Base-by-base conservation (phyloP, 768 basidiomycete species). In the Cubamyces sp. region DNA sequence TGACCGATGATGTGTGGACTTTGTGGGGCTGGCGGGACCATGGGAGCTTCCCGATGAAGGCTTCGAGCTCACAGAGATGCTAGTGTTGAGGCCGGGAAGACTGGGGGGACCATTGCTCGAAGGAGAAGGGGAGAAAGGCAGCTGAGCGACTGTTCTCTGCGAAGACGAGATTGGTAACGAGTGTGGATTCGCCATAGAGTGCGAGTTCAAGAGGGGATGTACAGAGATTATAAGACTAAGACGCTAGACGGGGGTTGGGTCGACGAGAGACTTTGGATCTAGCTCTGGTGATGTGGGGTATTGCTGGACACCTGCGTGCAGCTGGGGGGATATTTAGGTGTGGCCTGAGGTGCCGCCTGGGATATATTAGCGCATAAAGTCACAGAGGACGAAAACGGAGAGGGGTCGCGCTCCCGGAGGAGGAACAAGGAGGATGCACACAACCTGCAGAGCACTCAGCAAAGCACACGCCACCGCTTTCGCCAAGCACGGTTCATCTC, bases 131-230 rank as follows among this genome's bases (percentile, higher is more conserved):
- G 69, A 61, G 62, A 71, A 71, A 1, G 70, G 72, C 40, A 71
- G 67, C 58, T 69, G 66, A 23, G 66, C 52, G 28, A 64, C 66
- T 43, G 69, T 60, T 39, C 68, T 64, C 49, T 66, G 64, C 30
- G 69, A 67, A 57, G 54, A 39, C 40, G 69, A 52, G 42, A 43
- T 45, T 16, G 69, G 66, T 71, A 74, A 71, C 6, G 71, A 74
- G 54, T 69, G 71, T 73, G 71, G 51, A 28, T 65, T 68, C 55
- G 70, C 65, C 73, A 74, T 73, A 53, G 59, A 45, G 61, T 25
- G 47, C 45, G 47, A 48, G 50, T 8, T 18, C 40, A 57, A 49
- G 62, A 45, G 50, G 47, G 37, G 45, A 56, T 61, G 63, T 70
- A 59, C 66, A 68, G 66, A 72, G 66, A 52, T 53, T 58, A 61